Evolutionary conservation across 139 green algal species (phyloP), one percentile per base, ranked within the genome.

Genomic region (Pleodorina starrii): DNA sequence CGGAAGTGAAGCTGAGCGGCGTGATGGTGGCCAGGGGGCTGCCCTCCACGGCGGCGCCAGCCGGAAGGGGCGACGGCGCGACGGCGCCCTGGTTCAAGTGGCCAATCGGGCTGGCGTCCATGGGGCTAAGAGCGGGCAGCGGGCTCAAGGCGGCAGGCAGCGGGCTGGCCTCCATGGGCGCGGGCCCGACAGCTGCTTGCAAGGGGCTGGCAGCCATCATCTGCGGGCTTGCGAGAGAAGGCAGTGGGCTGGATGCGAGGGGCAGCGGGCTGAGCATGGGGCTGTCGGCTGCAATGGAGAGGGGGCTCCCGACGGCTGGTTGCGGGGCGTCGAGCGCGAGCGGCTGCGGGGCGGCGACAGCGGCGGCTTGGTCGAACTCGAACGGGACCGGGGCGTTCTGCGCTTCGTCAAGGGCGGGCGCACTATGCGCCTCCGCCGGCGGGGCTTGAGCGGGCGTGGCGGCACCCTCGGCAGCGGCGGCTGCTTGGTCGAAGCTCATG

Each of bases 1-100:
- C 81, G 25, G 81, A 87, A 2, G 35, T 66, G 40, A 78, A 87
- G 59, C 35, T 78, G 0, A 87, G 27, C 1, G 81, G 81, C 29
- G 81, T 87, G 19, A 4, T 68, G 9, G 43, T 29, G 16, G 81
- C 54, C 42, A 77, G 12, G 0, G 78, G 78, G 38, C 78, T 86
- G 36, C 14, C 25, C 3, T 46, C 54, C 23, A 57, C 16, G 25
- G 1, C 54, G 0, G 54, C 54, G 21, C 5, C 36, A 5, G 51
- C 46, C 23, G 54, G n/a, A n/a, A n/a, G 27, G 19, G 77, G 80
- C 42, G 80, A 86, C 2, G 80, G 80, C 5, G 80, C 80, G 0
- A 36, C 46, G 7, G 17, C 23, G 36, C 40, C 78, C 1, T 40
- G 54, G 43, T 86, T 17, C n/a, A 46, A 1, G 42, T 44, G 29